Base-by-base conservation (phyloP, 2,329 filamentous ascomycete genomes). In the Fusarium sororula region DNA sequence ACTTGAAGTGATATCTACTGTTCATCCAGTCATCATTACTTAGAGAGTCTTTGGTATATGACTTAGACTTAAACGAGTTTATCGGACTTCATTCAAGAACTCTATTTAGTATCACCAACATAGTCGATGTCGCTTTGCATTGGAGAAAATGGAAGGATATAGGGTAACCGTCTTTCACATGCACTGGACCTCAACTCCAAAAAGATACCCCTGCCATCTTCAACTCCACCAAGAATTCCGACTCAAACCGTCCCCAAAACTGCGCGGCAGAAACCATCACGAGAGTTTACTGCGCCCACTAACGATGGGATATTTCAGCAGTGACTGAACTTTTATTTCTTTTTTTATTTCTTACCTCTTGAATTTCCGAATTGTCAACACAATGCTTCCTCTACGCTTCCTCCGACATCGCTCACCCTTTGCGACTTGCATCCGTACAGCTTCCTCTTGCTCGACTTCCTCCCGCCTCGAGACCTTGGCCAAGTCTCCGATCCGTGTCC, bases 401-500 rank as follows among this genome's bases (percentile, higher is more conserved):
- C 63, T 77, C 68, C 74, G 68, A 66, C 64, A 68, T 67, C 71
- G 69, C 62, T 48, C 58, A 35, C 56, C 55, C 37, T 68, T 69
- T 44, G 57, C 53, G 41, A 70, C 67, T 56, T 63, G 73, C 57
- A 56, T 74, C 73, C 64, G 75, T 69, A 61, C 75, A 75, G 75
- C 74, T 58, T 73, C 61, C 44, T 62, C 62, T 54, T 68, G 68
- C 66, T 77, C 71, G 30, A 75, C 71, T 35, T 68, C 64, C 45
- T 78, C 57, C 56, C 73, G 30, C 77, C 73, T 74, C 75, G 86
- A 88, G 69, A 87, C 83, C 7, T 84, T 92, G 66, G 87, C 90
- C 15, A 85, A 86, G 41, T 87, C 88, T 9, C 84, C 87, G 7
- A 92, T 94, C 73, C 90, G 90, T 69, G 83, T 98, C 78, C 93